Evolutionary conservation across 106 monocot genomes (phyloP).

Genomic region (Posidonia australis): DNA sequence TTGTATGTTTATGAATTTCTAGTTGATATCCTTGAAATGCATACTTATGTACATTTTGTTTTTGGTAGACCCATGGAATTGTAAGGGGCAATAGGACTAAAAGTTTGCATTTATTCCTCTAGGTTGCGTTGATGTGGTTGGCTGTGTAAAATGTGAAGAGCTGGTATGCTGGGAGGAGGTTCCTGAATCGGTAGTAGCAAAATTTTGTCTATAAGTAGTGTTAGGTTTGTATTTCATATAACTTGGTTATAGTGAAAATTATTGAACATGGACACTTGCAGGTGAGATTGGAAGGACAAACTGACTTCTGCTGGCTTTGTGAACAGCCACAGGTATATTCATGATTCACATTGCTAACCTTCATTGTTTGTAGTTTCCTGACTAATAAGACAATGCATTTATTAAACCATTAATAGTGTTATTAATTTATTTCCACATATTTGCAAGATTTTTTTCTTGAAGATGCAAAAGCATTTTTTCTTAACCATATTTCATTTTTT

Average conservation of each 20-base stretch:
- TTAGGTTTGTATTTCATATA: not conserved
- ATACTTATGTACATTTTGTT: too few relatives aligned
- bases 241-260: not conserved
- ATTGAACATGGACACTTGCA: constrained; percentile 12
- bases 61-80: not conserved
- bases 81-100: not conserved
- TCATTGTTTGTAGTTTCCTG: too few relatives aligned
- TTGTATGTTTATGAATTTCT: too few relatives aligned
- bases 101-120: constrained; percentile 5
- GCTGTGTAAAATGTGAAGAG: constrained; percentile 80
- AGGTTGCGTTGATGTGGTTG: constrained; percentile 89
- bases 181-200: constrained; percentile 58
- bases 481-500: not conserved
- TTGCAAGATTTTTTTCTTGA: too few relatives aligned
- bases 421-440: too few relatives aligned
- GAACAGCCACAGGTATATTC: constrained; percentile 61
- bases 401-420: too few relatives aligned
- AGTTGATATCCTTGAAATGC: too few relatives aligned
- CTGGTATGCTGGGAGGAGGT: constrained; percentile 63
- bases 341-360: not conserved
- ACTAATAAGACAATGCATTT: too few relatives aligned
- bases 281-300: constrained; percentile 78
- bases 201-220: not conserved
- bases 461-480: not conserved
- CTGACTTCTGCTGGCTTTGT: constrained; percentile 92